These are phyloP conservation scores for Trifolium subterraneum DNA, from an alignment of 306 rosid species.

Conservation along the genomic window DNA sequence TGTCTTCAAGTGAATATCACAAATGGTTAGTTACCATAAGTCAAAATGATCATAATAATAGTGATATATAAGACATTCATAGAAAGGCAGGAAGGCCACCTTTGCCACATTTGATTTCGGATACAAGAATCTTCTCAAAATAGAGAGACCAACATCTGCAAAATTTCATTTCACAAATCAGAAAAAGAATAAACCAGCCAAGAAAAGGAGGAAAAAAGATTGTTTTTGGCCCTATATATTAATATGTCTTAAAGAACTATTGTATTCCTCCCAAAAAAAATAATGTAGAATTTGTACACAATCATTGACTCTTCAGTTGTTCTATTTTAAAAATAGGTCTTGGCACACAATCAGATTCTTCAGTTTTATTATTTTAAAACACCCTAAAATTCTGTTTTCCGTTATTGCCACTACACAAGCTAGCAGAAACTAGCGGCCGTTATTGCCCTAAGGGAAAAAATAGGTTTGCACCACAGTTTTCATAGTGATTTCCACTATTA, in stretches of 20 bases:
- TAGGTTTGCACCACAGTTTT: neutral
- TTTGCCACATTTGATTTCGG: slow-evolving; percentile 62
- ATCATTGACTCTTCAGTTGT: neutral
- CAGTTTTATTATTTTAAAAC: too few relatives aligned
- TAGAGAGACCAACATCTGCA: slow-evolving; percentile 90
- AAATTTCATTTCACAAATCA: slow-evolving; percentile 45
- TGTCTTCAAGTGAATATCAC: slow-evolving; percentile 71
- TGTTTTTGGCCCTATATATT: neutral
- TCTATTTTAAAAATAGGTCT: neutral
- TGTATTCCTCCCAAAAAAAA: slow-evolving; percentile 1
- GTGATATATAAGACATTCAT: slow-evolving; percentile 32
- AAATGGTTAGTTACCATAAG: slow-evolving; percentile 48
- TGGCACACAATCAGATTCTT: neutral
- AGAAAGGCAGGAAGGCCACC: slow-evolving; percentile 63
- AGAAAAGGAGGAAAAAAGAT: slow-evolving; percentile 6
- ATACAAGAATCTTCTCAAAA: slow-evolving; percentile 87
- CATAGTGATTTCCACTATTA: neutral
- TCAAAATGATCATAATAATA: slow-evolving; percentile 33
- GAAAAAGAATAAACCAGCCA: slow-evolving; percentile 28
- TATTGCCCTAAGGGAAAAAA: neutral
- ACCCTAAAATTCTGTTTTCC: too few relatives aligned
- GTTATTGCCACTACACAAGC: too few relatives aligned
- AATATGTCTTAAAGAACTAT: neutral
- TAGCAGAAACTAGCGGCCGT: too few relatives aligned
- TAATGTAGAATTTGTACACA: neutral